Evolutionary conservation across 2,329 filamentous ascomycete genomes (phyloP).

Genomic region (Shiraia bambusicola): DNA sequence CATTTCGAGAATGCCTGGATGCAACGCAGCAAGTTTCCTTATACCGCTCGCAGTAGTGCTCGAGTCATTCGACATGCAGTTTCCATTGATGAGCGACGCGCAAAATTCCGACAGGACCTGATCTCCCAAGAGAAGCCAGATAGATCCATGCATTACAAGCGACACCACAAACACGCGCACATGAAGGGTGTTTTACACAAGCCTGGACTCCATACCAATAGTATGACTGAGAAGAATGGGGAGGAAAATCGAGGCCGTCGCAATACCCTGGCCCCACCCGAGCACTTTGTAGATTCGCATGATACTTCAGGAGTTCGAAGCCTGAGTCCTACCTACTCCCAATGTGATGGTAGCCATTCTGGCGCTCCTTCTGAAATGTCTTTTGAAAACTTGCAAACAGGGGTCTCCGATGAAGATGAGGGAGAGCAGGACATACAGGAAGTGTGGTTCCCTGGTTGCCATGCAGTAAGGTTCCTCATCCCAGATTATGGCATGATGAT

Average conservation of each 20-base stretch:
- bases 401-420: conserved; percentile 39
- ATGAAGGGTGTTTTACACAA: conserved; percentile 10
- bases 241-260: conserved; percentile 20
- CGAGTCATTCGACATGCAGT: conserved; percentile 68
- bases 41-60: conserved; percentile 58
- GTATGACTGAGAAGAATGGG: conserved; percentile 10
- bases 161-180: conserved; percentile 25
- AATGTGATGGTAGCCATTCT: conserved; percentile 14
- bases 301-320: conserved; percentile 39
- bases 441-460: conserved; percentile 77
- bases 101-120: conserved; percentile 71
- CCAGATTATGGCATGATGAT: not conserved
- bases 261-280: conserved; percentile 31
- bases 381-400: conserved; percentile 24
- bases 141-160: conserved; percentile 30
- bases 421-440: conserved; percentile 73
- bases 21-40: conserved; percentile 74
- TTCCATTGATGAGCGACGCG: conserved; percentile 68
- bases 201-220: conserved; percentile 11
- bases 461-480: conserved; percentile 57
- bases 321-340: conserved; percentile 33
- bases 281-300: conserved; percentile 35
- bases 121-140: conserved; percentile 52
- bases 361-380: conserved; percentile 37
- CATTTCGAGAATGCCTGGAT: conserved; percentile 75